These are phyloP conservation scores for Pythium utonaiense DNA, from an alignment of 352 stramenopile species.

Conservation along the genomic window DNA sequence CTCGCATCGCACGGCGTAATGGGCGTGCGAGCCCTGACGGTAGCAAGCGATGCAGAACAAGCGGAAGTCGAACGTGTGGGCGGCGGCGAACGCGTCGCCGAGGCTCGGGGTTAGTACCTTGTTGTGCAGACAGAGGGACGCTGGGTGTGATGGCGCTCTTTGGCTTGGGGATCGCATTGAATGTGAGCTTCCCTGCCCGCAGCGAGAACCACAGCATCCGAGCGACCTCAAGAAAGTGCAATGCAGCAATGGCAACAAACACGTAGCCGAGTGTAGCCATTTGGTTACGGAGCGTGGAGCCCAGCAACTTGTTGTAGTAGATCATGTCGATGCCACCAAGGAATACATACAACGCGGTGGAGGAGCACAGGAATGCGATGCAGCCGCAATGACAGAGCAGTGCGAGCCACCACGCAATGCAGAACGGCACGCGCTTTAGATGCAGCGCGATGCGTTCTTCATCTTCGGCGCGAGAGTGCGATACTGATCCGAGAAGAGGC, in stretches of 20 bases:
- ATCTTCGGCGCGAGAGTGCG: no score
- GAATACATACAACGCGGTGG: constrained; percentile 30
- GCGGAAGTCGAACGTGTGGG: not conserved
- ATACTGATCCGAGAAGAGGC: no score
- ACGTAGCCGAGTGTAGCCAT: constrained; percentile 27
- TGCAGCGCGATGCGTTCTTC: constrained; percentile 20
- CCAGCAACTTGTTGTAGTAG: constrained; percentile 46
- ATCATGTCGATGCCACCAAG: constrained; percentile 27
- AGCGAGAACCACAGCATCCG: constrained; percentile 31
- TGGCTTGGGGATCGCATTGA: constrained; percentile 11
- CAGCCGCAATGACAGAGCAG: constrained; percentile 25
- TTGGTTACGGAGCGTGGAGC: constrained; percentile 22
- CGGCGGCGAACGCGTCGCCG: not conserved
- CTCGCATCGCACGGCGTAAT: not conserved
- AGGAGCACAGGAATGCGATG: constrained; percentile 27
- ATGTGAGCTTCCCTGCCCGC: constrained; percentile 23
- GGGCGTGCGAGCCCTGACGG: not conserved
- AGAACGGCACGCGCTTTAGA: constrained; percentile 20
- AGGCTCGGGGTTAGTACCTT: not conserved
- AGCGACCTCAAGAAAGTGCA: constrained; percentile 31
- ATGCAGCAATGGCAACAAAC: constrained; percentile 20
- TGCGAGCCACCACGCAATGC: constrained; percentile 24
- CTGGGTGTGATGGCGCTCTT: not conserved
- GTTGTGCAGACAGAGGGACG: constrained; percentile 1
- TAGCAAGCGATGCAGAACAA: not conserved